These are phyloP conservation scores for Coprinopsis cinerea DNA, from an alignment of 768 basidiomycete genomes.

Conservation along the genomic window DNA sequence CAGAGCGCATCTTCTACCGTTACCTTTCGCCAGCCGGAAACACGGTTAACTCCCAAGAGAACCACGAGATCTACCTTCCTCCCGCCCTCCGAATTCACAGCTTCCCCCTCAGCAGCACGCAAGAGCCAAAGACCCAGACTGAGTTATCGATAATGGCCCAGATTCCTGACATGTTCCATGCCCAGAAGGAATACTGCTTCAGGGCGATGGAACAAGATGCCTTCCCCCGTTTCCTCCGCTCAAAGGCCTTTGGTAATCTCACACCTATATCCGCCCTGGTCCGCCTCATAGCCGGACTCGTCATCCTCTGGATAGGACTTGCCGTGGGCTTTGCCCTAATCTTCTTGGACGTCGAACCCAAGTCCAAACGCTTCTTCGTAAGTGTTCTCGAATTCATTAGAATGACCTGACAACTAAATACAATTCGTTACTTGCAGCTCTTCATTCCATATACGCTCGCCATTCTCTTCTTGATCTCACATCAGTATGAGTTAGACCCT, in stretches of 20 bases:
- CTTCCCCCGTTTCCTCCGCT: slow-evolving; percentile 88
- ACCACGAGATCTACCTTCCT: slow-evolving; percentile 97
- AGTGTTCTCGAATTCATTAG: slow-evolving; percentile 30
- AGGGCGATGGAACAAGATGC: slow-evolving; percentile 94
- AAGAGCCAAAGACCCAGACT: slow-evolving; percentile 62
- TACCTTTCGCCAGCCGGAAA: slow-evolving; percentile 84
- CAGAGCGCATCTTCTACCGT: slow-evolving; percentile 93
- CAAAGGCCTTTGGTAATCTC: slow-evolving; percentile 97
- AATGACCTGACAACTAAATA: slow-evolving; percentile 7
- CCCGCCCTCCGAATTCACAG: slow-evolving; percentile 85
- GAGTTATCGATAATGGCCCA: slow-evolving; percentile 80
- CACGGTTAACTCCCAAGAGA: slow-evolving; percentile 73
- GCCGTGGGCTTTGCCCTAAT: slow-evolving; percentile 86
- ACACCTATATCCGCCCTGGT: slow-evolving; percentile 88
- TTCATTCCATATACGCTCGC: slow-evolving; percentile 92
- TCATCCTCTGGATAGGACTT: slow-evolving; percentile 93
- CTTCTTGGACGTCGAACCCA: slow-evolving; percentile 91
- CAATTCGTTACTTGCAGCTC: slow-evolving; percentile 48
- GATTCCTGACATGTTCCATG: slow-evolving; percentile 94
- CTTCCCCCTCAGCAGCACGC: slow-evolving; percentile 76
- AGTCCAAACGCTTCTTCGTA: slow-evolving; percentile 91
- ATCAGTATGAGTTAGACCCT: slow-evolving; percentile 97
- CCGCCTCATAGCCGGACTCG: slow-evolving; percentile 76
- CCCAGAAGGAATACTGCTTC: slow-evolving; percentile 97
- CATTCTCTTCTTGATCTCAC: slow-evolving; percentile 85